Conservation (phyloP, 441 rosid species). For the Lepidium campestre region DNA sequence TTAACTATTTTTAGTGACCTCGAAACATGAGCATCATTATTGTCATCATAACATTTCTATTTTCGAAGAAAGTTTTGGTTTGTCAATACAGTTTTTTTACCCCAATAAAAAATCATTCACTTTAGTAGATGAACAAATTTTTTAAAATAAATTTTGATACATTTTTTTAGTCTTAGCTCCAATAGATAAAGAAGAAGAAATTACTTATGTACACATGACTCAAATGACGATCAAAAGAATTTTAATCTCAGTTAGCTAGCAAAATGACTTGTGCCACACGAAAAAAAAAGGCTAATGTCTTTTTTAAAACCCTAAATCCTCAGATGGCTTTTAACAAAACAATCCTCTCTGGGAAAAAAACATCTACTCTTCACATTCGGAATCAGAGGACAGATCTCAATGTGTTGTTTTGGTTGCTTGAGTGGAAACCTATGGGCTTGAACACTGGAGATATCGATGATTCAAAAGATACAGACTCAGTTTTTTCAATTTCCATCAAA, state of each 20-base stretch:
- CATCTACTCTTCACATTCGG: background rate
- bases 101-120: too few species aligned
- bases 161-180: background rate
- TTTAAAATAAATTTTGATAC: too few species aligned
- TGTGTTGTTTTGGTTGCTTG: background rate
- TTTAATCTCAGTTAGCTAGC: background rate
- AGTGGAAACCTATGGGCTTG: background rate
- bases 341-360: too few species aligned
- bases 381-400: background rate
- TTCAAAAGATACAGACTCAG: background rate
- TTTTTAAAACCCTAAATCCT: background rate
- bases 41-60: constrained; percentile 11
- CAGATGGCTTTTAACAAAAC: background rate
- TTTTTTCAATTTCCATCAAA: background rate
- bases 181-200: background rate
- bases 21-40: background rate
- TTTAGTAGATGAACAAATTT: too few species aligned
- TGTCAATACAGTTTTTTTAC: too few species aligned
- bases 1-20: background rate
- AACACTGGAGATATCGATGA: background rate
- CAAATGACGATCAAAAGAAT: background rate
- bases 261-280: background rate
- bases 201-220: background rate
- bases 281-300: background rate
- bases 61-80: background rate